Base-by-base conservation (phyloP, 805 yeast genomes). In the Zygosaccharomyces bailii region DNA sequence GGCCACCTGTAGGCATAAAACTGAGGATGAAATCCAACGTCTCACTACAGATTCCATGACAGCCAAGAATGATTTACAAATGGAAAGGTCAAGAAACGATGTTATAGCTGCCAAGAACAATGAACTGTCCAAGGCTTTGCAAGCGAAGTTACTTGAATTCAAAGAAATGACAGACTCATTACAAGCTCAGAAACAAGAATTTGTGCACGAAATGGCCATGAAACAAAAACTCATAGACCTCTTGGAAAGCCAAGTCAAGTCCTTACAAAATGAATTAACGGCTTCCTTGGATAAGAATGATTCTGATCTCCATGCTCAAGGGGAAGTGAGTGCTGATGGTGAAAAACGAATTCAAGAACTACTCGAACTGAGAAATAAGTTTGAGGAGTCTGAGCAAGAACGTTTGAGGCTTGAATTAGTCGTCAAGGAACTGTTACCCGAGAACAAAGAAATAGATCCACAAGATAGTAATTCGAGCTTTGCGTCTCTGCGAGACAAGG, bases 161-260 rank as follows among this genome's bases (percentile, higher is more conserved):
- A 76, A 75, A 50, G 66, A 71, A 3, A 58, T 82, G 20, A 72
- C 71, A 18, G 78, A 73, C 50, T 67, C 72, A 20, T 50, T 67
- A 9, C 60, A 71, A 1, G 46, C 60, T 1, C 71, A 71, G 30
- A 74, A 79, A 50, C 77, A 73, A 27, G 76, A 73, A 29, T 79
- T 78, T 54, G 52, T 73, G 14, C 73, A 74, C 24, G 89, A 83
- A 56, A 74, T 81, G 65, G 60, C 77, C 2, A 64, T 78, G 35
- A 86, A 83, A 60, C 82, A 82, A 39, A 78, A 84, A 39, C 63
- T 82, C 30, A 68, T 78, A 4, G 78, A 75, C 34, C 65, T 85
- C 17, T 20, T 72, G 44, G 58, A 71, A 51, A 51, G 57, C 17
- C 61, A 69, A 44, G 45, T 76, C 39, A 46, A 57, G 8, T 56